These are phyloP conservation scores for Hanseniaspora lindneri DNA, from an alignment of 805 yeast genomes.

Conservation along the genomic window DNA sequence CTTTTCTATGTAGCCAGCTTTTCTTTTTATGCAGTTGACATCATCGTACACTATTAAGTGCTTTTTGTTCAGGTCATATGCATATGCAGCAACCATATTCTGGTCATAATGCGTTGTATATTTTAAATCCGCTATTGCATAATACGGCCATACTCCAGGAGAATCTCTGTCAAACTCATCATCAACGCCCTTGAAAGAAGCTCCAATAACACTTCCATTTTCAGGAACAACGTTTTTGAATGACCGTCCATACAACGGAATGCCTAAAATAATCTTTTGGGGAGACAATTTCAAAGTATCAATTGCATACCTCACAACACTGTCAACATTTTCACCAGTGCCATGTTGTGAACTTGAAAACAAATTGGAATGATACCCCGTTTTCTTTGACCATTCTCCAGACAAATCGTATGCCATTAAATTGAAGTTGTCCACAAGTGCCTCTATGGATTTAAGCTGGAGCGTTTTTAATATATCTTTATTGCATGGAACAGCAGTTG, in stretches of 20 bases:
- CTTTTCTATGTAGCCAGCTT: conserved; percentile 46
- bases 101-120: conserved; percentile 34
- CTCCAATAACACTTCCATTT: conserved; percentile 26
- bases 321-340: conserved; percentile 36
- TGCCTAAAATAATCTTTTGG: conserved; percentile 57
- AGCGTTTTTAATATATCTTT: conserved; percentile 35
- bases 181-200: conserved; percentile 35
- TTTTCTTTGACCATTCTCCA: conserved; percentile 58
- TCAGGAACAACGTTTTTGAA: conserved; percentile 35
- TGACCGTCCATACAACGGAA: conserved; percentile 74
- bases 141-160: conserved; percentile 44
- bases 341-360: conserved; percentile 25
- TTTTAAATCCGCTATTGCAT: conserved; percentile 35
- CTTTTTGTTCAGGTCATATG: conserved; percentile 32
- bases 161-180: conserved; percentile 34
- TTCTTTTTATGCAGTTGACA: conserved; percentile 37
- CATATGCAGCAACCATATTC: conserved; percentile 42
- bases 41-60: conserved; percentile 58
- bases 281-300: conserved; percentile 33
- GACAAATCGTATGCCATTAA: conserved; percentile 84
- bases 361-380: conserved; percentile 64
- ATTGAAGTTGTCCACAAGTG: conserved; percentile 58
- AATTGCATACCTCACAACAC: conserved; percentile 37
- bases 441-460: conserved; percentile 44
- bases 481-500: conserved; percentile 71